Base-by-base conservation (phyloP, 1,139 yeast species). In the Geotrichum phurueaensis region DNA sequence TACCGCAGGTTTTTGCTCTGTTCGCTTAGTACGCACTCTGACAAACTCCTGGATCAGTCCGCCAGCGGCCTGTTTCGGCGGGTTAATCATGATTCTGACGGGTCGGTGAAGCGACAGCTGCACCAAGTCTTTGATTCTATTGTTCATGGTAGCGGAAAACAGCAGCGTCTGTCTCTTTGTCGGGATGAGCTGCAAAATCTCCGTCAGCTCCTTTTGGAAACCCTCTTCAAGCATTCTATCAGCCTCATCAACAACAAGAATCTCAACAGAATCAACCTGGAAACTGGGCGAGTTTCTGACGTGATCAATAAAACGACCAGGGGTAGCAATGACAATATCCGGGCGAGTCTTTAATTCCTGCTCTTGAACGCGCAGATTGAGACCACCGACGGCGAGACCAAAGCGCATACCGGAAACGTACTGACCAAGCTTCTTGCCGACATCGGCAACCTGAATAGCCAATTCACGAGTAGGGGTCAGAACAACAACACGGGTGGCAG, bases 211-310 rank as follows among this genome's bases (percentile, higher is more conserved):
- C 58, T 85, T 91, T 73, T 92, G 97, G 83, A 94, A 94, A 69
- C 99, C 99, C 76, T 94, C 99, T 73, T 94, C 99, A 68, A 94
- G 81, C 99, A 94, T 94, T 78, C 99, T 85, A 79, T 95, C 99
- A 62, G 99, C 99, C 78, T 91, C 98, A 78, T 95, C 99, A 68
- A 94, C 83, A 39, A 95, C 96, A 70, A 94, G 79, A 62, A 95
- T 89, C 75, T 94, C 99, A 59, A 94, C 92, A 27, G 86, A 81
- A 68, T 94, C 98, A 56, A 92, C 96, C 56, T 86, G 84, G 75
- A 94, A 94, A 59, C 96, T 87, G 10, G 97, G 94, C 4, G 98
- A 91, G 76, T 94, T 94, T 71, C 98, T 82, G 62, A 95, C 85
- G 76, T 94, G 99, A 75, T 94, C 99, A 70, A 95, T 94, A 67